Percentiles rank a stretch among this genome's conserved stretches.
These are phyloP conservation scores for Hypomontagnella monticulosa DNA, from an alignment of 495 filamentous ascomycete species.

Conservation along the genomic window DNA sequence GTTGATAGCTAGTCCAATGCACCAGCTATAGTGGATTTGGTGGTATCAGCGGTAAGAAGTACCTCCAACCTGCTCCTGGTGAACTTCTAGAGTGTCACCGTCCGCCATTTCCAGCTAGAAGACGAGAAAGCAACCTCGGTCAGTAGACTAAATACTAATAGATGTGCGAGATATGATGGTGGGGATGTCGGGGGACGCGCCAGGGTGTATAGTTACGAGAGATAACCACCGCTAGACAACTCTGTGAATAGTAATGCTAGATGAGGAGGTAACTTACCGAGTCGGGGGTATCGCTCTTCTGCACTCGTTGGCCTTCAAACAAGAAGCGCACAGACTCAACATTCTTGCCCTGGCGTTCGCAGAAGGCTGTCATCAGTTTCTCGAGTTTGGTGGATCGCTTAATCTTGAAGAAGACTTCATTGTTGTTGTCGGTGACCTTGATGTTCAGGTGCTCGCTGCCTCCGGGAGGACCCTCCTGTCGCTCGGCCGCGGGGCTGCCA, in stretches of 20 bases:
- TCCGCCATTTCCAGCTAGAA: constrained; percentile 93
- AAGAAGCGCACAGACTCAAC: constrained; percentile 88
- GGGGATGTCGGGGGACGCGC: no score
- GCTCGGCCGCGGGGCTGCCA: constrained; percentile 67
- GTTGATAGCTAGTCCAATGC: neutral
- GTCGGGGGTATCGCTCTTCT: constrained; percentile 88
- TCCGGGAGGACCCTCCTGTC: constrained; percentile 44
- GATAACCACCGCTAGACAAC: neutral
- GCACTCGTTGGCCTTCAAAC: constrained; percentile 92
- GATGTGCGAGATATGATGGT: neutral
- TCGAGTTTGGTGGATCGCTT: constrained; percentile 95
- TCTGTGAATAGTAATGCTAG: neutral
- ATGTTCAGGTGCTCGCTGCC: constrained; percentile 93
- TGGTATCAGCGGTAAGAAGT: constrained; percentile 51
- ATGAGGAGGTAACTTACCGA: constrained; percentile 68
- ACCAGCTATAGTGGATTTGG: neutral
- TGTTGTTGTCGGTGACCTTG: constrained; percentile 99
- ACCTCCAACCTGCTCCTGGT: constrained; percentile 95
- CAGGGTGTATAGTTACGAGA: no score
- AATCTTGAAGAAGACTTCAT: constrained; percentile 99
- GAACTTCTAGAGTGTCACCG: constrained; percentile 95
- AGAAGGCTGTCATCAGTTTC: constrained; percentile 99
- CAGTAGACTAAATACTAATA: constrained; percentile 8
- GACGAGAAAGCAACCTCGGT: neutral
- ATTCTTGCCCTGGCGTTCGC: constrained; percentile 93